These are phyloP conservation scores for Russula griseocarnosa DNA, from an alignment of 768 basidiomycete species.

Conservation along the genomic window DNA sequence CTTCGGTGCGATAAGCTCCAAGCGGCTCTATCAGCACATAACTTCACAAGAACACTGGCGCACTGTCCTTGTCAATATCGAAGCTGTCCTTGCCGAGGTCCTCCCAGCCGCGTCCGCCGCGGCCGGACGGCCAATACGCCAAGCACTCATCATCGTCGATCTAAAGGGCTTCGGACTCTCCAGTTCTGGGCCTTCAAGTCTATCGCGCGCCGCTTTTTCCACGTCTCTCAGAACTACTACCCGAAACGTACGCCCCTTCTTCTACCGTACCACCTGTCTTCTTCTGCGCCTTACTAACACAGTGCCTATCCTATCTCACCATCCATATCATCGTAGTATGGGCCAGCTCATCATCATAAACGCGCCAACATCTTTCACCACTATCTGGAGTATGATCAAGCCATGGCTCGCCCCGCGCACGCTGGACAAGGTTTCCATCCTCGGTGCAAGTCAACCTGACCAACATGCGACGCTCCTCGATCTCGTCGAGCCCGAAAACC, in stretches of 20 bases:
- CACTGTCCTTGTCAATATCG: slow-evolving; percentile 59
- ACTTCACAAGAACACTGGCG: slow-evolving; percentile 53
- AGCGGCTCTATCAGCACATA: slow-evolving; percentile 52
- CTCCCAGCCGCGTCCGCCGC: slow-evolving; percentile 60
- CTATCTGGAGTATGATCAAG: slow-evolving; percentile 65
- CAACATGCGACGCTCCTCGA: slow-evolving; percentile 56
- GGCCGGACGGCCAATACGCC: slow-evolving; percentile 48
- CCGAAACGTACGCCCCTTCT: slow-evolving; percentile 56
- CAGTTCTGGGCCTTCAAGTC: slow-evolving; percentile 77
- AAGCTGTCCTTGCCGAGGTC: slow-evolving; percentile 60
- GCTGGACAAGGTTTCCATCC: slow-evolving; percentile 58
- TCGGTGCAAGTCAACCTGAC: slow-evolving; percentile 45
- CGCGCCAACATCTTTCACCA: slow-evolving; percentile 66
- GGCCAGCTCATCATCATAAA: slow-evolving; percentile 68
- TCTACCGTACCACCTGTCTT: not conserved
- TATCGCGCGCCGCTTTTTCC: slow-evolving; percentile 58
- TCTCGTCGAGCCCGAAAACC: slow-evolving; percentile 57
- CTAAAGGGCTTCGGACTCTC: slow-evolving; percentile 62
- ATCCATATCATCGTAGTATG: slow-evolving; percentile 46
- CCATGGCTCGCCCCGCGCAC: slow-evolving; percentile 76
- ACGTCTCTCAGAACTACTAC: slow-evolving; percentile 74
- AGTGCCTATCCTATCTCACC: not conserved
- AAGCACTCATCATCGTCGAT: slow-evolving; percentile 63
- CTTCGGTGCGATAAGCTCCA: slow-evolving; percentile 56
- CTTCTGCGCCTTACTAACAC: not conserved